Percentiles rank a stretch among this genome's conserved stretches.
Evolutionary conservation across 2,329 filamentous ascomycete genomes (phyloP).

Genomic region (Blumeriella jaapii): DNA sequence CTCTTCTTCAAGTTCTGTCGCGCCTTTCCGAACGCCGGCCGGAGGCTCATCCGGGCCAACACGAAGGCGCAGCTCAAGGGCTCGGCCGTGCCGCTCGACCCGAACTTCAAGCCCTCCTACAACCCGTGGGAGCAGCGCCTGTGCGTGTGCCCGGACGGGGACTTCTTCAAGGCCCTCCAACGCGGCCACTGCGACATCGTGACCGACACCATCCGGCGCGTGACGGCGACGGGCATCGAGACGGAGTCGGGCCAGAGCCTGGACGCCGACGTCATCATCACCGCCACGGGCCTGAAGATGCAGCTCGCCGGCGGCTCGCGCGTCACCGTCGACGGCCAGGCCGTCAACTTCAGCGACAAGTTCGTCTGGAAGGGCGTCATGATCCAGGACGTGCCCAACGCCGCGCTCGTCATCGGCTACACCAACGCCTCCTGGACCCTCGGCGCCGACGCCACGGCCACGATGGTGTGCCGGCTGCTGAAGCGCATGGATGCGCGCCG

Average conservation of each 20-base stretch:
- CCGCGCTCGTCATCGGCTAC: slow-evolving; percentile 51
- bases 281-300: slow-evolving; percentile 55
- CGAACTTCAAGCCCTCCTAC: slow-evolving; percentile 54
- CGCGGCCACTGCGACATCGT: slow-evolving; percentile 35
- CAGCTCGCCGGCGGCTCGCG: slow-evolving; percentile 42
- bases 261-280: slow-evolving; percentile 55
- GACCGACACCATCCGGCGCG: slow-evolving; percentile 40
- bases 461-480: slow-evolving; percentile 20
- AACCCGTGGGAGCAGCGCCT: slow-evolving; percentile 64
- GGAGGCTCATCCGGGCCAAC: slow-evolving; percentile 34
- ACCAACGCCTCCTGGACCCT: slow-evolving; percentile 57
- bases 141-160: slow-evolving; percentile 50
- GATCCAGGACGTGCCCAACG: slow-evolving; percentile 56
- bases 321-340: slow-evolving; percentile 42
- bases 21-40: slow-evolving; percentile 39
- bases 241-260: slow-evolving; percentile 28
- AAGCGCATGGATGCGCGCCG: slow-evolving; percentile 21
- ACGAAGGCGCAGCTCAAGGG: slow-evolving; percentile 41
- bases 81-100: slow-evolving; percentile 38
- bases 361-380: slow-evolving; percentile 54
- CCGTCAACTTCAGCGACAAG: slow-evolving; percentile 36
- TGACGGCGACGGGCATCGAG: slow-evolving; percentile 37
- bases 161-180: slow-evolving; percentile 42
- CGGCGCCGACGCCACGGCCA: slow-evolving; percentile 38
- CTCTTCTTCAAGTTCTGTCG: slow-evolving; percentile 40